A percentile compares a stretch with the other conserved stretches of the same genome.
These are phyloP conservation scores for Exophiala spinifera DNA, from an alignment of 2,329 filamentous ascomycete genomes.

Conservation along the genomic window DNA sequence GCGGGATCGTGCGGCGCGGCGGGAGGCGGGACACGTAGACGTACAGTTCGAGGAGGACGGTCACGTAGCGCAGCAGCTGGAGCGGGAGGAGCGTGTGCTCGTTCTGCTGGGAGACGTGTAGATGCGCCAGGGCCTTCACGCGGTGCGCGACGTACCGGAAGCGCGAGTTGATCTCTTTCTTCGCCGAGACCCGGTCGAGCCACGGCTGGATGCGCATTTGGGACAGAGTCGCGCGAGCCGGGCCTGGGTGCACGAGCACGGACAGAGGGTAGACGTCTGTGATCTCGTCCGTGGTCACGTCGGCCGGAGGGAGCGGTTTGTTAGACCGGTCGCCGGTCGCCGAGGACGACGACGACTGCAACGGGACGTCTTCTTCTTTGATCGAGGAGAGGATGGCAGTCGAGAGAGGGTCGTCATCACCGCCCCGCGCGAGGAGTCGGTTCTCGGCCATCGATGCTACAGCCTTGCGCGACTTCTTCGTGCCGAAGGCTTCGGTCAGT, in stretches of 20 bases:
- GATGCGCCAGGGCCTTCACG: conserved; percentile 39
- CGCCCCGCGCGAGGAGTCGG: conserved; percentile 40
- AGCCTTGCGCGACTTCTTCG: conserved; percentile 49
- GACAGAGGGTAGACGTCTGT: conserved; percentile 46
- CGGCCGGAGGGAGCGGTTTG: conserved; percentile 45
- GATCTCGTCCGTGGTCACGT: conserved; percentile 43
- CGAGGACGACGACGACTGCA: conserved; percentile 2
- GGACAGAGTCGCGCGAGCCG: conserved; percentile 40
- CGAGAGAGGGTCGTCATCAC: conserved; percentile 38
- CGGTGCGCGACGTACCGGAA: conserved; percentile 46
- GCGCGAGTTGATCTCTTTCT: conserved; percentile 36
- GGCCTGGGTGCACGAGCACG: conserved; percentile 39
- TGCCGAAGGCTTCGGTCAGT: conserved; percentile 50
- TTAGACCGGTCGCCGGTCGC: conserved; percentile 38
- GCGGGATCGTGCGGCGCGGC: conserved; percentile 33
- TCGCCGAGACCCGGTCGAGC: conserved; percentile 38
- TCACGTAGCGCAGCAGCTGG: conserved; percentile 45
- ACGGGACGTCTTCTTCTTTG: conserved; percentile 31
- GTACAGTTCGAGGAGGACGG: conserved; percentile 43
- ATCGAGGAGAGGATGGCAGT: conserved; percentile 44
- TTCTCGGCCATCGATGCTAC: conserved; percentile 49
- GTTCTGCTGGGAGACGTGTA: conserved; percentile 36
- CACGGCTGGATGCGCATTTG: conserved; percentile 45
- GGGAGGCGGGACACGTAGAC: conserved; percentile 38
- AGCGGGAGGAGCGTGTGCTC: conserved; percentile 26